Evolutionary conservation across 345 rosid species (phyloP).

Genomic region (Syzygium aromaticum): DNA sequence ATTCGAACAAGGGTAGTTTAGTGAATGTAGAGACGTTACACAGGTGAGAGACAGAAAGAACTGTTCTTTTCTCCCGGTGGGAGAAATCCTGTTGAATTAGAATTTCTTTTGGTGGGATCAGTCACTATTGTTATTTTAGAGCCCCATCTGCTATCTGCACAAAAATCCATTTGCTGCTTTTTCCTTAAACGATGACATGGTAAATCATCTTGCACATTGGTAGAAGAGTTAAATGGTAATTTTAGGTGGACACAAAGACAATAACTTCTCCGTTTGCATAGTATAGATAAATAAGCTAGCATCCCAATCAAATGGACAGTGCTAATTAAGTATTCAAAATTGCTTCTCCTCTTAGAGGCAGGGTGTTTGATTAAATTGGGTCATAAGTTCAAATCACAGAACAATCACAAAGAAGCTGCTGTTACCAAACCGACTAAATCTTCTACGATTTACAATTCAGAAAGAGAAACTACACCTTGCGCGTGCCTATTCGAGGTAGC

Average conservation of each 20-base stretch:
- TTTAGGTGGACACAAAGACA: neutral
- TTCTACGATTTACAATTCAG: neutral
- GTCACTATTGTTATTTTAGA: neutral
- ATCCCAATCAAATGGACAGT: neutral
- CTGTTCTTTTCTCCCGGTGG: neutral
- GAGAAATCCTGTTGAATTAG: neutral
- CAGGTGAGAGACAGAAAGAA: neutral
- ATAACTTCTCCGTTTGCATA: neutral
- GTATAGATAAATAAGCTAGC: neutral
- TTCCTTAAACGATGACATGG: neutral
- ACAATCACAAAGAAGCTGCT: neutral
- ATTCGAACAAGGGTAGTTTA: neutral
- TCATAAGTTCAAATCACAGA: neutral
- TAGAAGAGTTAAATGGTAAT: neutral
- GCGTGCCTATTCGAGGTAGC: neutral
- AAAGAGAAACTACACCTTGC: neutral
- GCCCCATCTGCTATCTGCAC: neutral
- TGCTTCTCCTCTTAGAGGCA: neutral
- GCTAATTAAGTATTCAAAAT: neutral
- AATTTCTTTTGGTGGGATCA: neutral
- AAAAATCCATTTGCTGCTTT: neutral
- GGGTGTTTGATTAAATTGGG: neutral
- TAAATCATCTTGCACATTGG: neutral
- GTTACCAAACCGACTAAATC: neutral
- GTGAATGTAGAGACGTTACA: neutral